Evolutionary conservation across 1,139 yeast genomes (phyloP).

Genomic region (Lodderomyces orthopsilosis): DNA sequence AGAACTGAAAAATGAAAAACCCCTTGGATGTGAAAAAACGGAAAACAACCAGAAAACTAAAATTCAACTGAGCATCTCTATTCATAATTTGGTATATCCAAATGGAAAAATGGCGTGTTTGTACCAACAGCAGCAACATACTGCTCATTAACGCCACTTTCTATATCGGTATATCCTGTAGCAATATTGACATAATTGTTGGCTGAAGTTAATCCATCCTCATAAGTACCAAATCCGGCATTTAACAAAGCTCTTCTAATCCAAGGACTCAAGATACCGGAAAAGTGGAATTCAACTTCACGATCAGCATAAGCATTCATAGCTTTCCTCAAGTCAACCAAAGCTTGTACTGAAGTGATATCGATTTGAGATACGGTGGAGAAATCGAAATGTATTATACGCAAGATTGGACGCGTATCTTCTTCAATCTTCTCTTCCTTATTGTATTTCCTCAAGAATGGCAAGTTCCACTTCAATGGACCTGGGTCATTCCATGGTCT

Average conservation of each 20-base stretch:
- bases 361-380: conserved; percentile 74
- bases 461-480: conserved; percentile 45
- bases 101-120: conserved; percentile 80
- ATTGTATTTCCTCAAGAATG: conserved; percentile 23
- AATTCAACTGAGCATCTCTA: neutral
- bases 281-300: conserved; percentile 86
- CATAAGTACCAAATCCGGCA: conserved; percentile 75
- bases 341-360: conserved; percentile 73
- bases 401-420: conserved; percentile 64
- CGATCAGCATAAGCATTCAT: conserved; percentile 73
- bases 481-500: conserved; percentile 95
- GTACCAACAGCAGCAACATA: conserved; percentile 65
- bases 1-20: neutral
- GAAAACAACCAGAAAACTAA: neutral
- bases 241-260: conserved; percentile 70
- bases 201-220: conserved; percentile 40
- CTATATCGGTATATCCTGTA: conserved; percentile 32
- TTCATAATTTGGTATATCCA: conserved; percentile 73
- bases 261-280: conserved; percentile 86
- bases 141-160: conserved; percentile 25
- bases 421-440: conserved; percentile 15
- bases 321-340: conserved; percentile 74
- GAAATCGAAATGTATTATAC: conserved; percentile 77
- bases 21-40: neutral
- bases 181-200: conserved; percentile 42